phyloP scores from a whole-genome alignment of 768 basidiomycete species.

The Cantharellus anzutake region DNA sequence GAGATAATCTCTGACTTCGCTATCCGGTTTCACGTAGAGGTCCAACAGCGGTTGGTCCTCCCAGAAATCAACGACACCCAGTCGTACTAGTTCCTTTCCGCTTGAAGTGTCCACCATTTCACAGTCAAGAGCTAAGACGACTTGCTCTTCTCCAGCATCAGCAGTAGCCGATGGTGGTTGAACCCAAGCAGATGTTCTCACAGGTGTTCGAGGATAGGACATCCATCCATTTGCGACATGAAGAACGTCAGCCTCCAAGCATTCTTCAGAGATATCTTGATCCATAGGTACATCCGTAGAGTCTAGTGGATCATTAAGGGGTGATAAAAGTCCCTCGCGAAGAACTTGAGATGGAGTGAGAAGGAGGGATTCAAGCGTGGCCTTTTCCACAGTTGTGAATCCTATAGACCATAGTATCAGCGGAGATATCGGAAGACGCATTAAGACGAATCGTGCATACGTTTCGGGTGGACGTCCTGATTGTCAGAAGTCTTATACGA shows the following conservation, averaged over 20 bases:
- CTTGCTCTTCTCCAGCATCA: constrained; percentile 12
- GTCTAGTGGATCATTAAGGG: constrained; percentile 42
- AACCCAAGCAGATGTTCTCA: constrained; percentile 41
- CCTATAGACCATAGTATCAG: no score
- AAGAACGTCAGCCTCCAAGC: constrained; percentile 30
- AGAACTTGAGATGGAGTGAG: constrained; percentile 32
- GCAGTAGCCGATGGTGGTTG: constrained; percentile 43
- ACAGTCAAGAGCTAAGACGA: constrained; percentile 78
- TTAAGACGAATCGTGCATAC: no score
- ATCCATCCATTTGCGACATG: constrained; percentile 21
- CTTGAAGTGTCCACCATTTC: constrained; percentile 52
- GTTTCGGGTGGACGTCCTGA: no score
- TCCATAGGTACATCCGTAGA: constrained; percentile 82
- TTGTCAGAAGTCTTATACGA: no score
- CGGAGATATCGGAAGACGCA: no score
- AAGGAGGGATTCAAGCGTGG: constrained; percentile 6
- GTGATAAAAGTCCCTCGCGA: constrained; percentile 51
- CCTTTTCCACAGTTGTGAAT: background rate
- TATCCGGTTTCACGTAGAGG: constrained; percentile 71
- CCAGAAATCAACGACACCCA: constrained; percentile 64
- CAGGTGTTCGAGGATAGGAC: constrained; percentile 10
- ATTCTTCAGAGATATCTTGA: constrained; percentile 15
- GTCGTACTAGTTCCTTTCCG: constrained; percentile 73
- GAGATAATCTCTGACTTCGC: constrained; percentile 79
- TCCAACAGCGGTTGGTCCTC: constrained; percentile 66